These are phyloP conservation scores for Ophiostoma ulmi DNA, from an alignment of 2,329 filamentous ascomycete genomes.

Conservation along the genomic window DNA sequence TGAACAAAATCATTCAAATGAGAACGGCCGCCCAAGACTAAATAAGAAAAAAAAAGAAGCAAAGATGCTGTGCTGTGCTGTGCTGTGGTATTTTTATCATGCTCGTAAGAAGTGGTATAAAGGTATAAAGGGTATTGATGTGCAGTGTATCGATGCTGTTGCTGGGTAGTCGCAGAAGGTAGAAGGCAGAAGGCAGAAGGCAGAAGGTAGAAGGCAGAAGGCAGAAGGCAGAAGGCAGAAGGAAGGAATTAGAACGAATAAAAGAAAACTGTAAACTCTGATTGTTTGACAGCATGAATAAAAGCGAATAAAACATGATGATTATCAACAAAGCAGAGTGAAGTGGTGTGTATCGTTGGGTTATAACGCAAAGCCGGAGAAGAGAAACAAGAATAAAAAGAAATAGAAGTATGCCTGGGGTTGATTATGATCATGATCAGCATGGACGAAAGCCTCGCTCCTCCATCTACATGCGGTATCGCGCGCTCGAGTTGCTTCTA, in stretches of 20 bases:
- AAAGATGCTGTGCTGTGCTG: background rate
- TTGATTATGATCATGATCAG: too few relatives aligned
- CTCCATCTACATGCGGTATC: slow-evolving; percentile 34
- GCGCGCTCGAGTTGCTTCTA: slow-evolving; percentile 43
- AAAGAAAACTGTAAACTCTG: background rate
- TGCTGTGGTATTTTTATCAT: slow-evolving; percentile 8
- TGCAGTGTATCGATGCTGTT: slow-evolving; percentile 11
- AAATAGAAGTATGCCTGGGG: background rate
- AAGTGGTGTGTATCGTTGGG: too few relatives aligned
- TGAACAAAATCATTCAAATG: slow-evolving; percentile 2
- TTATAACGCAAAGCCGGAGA: background rate
- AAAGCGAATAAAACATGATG: background rate
- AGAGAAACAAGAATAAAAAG: background rate
- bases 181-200: background rate
- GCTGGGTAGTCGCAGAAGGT: background rate
- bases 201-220: background rate
- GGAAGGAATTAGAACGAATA: slow-evolving; percentile 26
- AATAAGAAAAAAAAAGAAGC: background rate
- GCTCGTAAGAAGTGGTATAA: slow-evolving; percentile 9
- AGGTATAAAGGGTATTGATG: background rate
- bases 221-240: background rate
- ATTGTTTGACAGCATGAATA: background rate
- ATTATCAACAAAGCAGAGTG: background rate
- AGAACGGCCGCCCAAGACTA: background rate
- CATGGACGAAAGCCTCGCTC: background rate